phyloP scores from a whole-genome alignment of 805 yeast genomes.

The Kazachstania africana region DNA sequence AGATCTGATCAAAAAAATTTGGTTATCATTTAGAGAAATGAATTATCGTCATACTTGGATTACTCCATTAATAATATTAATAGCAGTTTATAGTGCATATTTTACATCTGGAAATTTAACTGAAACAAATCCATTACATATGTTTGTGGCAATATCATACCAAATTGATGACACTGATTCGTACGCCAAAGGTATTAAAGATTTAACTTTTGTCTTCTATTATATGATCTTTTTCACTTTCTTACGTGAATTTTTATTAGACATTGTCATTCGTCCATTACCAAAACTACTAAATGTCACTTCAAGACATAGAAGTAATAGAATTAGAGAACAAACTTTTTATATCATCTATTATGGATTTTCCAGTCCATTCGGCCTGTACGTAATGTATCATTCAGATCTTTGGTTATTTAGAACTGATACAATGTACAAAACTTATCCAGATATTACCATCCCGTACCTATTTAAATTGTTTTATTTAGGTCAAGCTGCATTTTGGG shows the following conservation, averaged over 20 bases:
- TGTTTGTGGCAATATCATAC: conserved; percentile 57
- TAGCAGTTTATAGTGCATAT: conserved; percentile 32
- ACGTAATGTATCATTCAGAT: conserved; percentile 74
- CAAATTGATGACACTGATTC: conserved; percentile 43
- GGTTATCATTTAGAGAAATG: conserved; percentile 35
- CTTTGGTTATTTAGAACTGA: conserved; percentile 84
- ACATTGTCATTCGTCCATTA: conserved; percentile 60
- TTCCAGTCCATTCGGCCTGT: conserved; percentile 78
- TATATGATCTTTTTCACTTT: conserved; percentile 85
- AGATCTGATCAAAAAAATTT: conserved; percentile 45
- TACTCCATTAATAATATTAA: conserved; percentile 43
- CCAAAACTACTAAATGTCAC: conserved; percentile 38
- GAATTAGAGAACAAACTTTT: conserved; percentile 92
- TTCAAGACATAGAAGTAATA: conserved; percentile 40
- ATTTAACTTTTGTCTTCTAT: conserved; percentile 65
- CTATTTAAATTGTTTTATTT: conserved; percentile 73
- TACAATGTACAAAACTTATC: conserved; percentile 69
- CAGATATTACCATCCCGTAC: conserved; percentile 64
- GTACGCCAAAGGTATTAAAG: conserved; percentile 83
- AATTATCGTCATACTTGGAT: conserved; percentile 58
- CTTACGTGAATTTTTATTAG: conserved; percentile 84
- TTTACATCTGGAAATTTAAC: conserved; percentile 47
- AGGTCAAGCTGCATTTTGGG: conserved; percentile 95
- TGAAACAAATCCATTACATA: conserved; percentile 46
- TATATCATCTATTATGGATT: conserved; percentile 69